phyloP scores from a whole-genome alignment of 345 rosid genomes.

The Corchorus capsularis region DNA sequence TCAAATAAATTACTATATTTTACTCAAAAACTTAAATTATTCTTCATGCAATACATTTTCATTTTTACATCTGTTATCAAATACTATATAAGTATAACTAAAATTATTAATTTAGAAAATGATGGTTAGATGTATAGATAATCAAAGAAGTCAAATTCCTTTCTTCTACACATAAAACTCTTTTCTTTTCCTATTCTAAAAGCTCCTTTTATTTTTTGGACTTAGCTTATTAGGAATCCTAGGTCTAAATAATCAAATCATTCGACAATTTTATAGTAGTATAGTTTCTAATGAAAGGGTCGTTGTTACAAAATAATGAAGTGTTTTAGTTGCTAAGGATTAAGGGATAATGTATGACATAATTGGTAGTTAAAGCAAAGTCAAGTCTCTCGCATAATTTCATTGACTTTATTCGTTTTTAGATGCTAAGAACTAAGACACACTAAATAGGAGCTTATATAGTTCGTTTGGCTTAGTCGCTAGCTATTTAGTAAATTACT shows the following conservation, averaged over 20 bases:
- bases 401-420: neutral
- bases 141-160: constrained; percentile 3
- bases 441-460: too few relatives aligned
- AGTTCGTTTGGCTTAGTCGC: neutral
- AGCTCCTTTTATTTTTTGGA: neutral
- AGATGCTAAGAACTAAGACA: neutral
- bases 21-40: neutral
- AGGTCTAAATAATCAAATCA: neutral
- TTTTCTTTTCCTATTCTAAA: neutral
- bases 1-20: neutral
- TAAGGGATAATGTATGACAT: neutral
- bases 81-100: neutral
- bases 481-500: neutral
- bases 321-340: constrained; percentile 7
- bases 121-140: neutral
- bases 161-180: constrained; percentile 6
- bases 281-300: constrained; percentile 3
- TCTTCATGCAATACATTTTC: neutral
- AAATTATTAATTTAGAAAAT: neutral
- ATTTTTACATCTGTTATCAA: neutral
- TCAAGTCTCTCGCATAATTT: neutral
- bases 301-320: neutral
- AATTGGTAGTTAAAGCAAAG: neutral
- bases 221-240: neutral
- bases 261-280: neutral